Evolutionary conservation across 345 rosid species (phyloP).

Genomic region (Fremontodendron californicum): DNA sequence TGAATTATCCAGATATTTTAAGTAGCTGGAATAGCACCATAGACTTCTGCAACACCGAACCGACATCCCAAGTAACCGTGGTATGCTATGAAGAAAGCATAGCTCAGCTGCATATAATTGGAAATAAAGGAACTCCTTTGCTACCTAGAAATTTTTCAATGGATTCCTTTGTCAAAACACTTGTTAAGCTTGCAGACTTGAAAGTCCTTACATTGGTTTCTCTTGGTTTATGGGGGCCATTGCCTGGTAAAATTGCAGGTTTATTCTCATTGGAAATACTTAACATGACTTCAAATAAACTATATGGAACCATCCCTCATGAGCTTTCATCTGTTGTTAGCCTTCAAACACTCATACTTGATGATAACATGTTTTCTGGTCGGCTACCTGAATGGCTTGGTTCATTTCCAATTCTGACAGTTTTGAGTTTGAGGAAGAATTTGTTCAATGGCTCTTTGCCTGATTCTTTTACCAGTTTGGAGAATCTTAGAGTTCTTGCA

Average conservation of each 20-base stretch:
- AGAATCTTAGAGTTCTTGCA: conserved; percentile 70
- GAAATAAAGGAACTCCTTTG: conserved; percentile 42
- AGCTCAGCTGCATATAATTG: conserved; percentile 79
- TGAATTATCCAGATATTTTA: conserved; percentile 57
- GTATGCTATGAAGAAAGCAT: conserved; percentile 76
- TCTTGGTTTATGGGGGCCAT: conserved; percentile 87
- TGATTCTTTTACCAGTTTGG: conserved; percentile 51
- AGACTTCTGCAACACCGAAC: conserved; percentile 78
- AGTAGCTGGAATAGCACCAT: conserved; percentile 66
- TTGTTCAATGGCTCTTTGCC: conserved; percentile 73
- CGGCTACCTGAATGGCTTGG: conserved; percentile 61
- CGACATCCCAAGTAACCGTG: conserved; percentile 59
- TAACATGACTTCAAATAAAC: conserved; percentile 74
- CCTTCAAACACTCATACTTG: conserved; percentile 80
- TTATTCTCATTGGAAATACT: conserved; percentile 71
- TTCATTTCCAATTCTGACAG: conserved; percentile 51
- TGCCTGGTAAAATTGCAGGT: conserved; percentile 66
- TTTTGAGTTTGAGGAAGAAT: conserved; percentile 74
- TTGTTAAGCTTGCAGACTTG: conserved; percentile 64
- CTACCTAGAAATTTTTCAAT: conserved; percentile 69
- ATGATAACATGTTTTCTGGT: conserved; percentile 73
- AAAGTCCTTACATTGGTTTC: conserved; percentile 83
- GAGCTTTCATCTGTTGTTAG: conserved; percentile 53
- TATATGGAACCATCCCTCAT: conserved; percentile 59
- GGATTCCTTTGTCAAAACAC: conserved; percentile 70